These are phyloP conservation scores for Cruciata laevipes DNA, from an alignment of 257 asterid genomes.

Conservation along the genomic window DNA sequence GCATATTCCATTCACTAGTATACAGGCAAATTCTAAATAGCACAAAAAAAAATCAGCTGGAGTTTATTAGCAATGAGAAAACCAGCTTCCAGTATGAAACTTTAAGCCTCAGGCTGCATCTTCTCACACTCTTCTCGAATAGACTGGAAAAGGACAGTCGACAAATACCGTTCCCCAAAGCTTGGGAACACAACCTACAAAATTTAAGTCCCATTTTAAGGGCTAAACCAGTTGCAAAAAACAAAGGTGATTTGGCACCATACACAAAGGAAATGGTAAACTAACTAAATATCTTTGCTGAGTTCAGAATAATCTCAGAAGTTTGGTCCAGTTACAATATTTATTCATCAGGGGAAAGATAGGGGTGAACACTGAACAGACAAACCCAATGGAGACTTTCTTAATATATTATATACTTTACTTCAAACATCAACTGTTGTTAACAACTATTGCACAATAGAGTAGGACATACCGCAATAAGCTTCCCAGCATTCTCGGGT, in stretches of 20 bases:
- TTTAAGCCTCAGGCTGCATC: conserved; percentile 70
- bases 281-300: background rate
- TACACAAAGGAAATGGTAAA: background rate
- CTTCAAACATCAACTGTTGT: background rate
- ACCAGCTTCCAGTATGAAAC: background rate
- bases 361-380: background rate
- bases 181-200: conserved; percentile 93
- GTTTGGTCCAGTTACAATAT: background rate
- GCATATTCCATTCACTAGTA: background rate
- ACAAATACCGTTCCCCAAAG: conserved; percentile 87
- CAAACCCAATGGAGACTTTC: background rate
- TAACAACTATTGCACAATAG: background rate
- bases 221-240: background rate
- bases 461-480: conserved; percentile 55
- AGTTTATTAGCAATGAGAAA: background rate
- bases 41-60: background rate
- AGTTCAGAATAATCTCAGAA: background rate
- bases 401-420: background rate
- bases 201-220: background rate
- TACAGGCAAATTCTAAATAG: background rate
- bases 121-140: conserved; percentile 84
- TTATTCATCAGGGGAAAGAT: background rate
- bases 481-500: conserved; percentile 96
- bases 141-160: conserved; percentile 86
- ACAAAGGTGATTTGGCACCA: background rate